These are phyloP conservation scores for Coleophoma crateriformis DNA, from an alignment of 2,329 filamentous ascomycete species.

Conservation along the genomic window DNA sequence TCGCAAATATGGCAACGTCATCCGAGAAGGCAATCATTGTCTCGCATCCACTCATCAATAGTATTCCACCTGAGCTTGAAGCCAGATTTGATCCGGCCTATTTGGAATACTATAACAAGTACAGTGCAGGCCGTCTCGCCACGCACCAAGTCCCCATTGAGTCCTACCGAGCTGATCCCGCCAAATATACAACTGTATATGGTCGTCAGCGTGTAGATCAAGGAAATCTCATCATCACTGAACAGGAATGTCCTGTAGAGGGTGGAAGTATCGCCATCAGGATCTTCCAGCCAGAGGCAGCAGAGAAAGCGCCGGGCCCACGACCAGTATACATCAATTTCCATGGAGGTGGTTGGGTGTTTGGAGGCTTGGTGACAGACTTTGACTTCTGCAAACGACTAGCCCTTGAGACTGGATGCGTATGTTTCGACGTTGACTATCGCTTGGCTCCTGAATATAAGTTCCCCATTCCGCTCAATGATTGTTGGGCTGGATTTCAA, in stretches of 20 bases:
- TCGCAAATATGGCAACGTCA: neutral
- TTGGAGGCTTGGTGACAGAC: slow-evolving; percentile 31
- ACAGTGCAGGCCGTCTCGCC: slow-evolving; percentile 33
- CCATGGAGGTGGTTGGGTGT: slow-evolving; percentile 31
- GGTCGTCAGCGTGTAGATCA: slow-evolving; percentile 29
- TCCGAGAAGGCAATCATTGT: slow-evolving; percentile 3
- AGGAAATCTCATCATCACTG: slow-evolving; percentile 31
- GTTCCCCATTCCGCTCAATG: slow-evolving; percentile 37
- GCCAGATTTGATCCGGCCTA: slow-evolving; percentile 33
- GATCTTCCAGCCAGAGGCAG: slow-evolving; percentile 30
- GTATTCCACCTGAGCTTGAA: slow-evolving; percentile 31
- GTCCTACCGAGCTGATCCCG: slow-evolving; percentile 30
- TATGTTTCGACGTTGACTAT: slow-evolving; percentile 38
- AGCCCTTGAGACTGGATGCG: slow-evolving; percentile 30
- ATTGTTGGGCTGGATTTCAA: slow-evolving; percentile 37
- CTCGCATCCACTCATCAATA: slow-evolving; percentile 33
- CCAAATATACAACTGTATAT: slow-evolving; percentile 29
- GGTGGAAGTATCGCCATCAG: slow-evolving; percentile 33
- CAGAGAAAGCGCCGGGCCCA: slow-evolving; percentile 16
- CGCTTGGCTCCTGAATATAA: slow-evolving; percentile 37
- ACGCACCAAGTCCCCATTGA: slow-evolving; percentile 30
- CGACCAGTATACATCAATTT: slow-evolving; percentile 32
- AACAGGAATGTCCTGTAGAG: slow-evolving; percentile 32
- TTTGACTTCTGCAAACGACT: slow-evolving; percentile 35
- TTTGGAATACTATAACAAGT: slow-evolving; percentile 34